Evolutionary conservation across 352 stramenopile genomes (phyloP).

Genomic region (Phytophthora idaei): DNA sequence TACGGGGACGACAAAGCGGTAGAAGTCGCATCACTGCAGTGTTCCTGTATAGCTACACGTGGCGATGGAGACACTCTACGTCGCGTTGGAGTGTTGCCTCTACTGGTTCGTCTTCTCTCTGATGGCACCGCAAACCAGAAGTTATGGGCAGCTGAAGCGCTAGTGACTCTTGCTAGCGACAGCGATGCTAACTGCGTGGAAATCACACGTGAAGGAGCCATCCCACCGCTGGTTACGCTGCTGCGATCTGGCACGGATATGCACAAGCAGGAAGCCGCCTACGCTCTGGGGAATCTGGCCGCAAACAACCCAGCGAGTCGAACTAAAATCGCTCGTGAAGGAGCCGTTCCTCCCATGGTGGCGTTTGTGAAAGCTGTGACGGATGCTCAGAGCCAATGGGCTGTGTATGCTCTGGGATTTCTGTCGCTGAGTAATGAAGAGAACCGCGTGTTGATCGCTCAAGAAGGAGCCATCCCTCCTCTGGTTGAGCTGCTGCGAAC

Average conservation of each 20-base stretch:
- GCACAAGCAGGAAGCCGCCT: slow-evolving; percentile 29
- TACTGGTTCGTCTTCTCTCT: slow-evolving; percentile 6
- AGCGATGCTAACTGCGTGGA: slow-evolving; percentile 20
- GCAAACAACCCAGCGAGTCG: slow-evolving; percentile 12
- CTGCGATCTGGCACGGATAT: slow-evolving; percentile 27
- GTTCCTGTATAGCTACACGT: slow-evolving; percentile 15
- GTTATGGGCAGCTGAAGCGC: slow-evolving; percentile 13
- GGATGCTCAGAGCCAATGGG: slow-evolving; percentile 33
- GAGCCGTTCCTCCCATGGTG: slow-evolving; percentile 29
- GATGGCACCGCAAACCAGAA: slow-evolving; percentile 23
- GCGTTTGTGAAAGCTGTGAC: slow-evolving; percentile 24
- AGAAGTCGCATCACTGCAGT: slow-evolving; percentile 10
- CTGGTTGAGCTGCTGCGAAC: slow-evolving; percentile 14
- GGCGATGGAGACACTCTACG: slow-evolving; percentile 13
- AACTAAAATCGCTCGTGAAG: slow-evolving; percentile 20
- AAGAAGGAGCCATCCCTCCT: slow-evolving; percentile 21
- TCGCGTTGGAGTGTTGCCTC: slow-evolving; percentile 10
- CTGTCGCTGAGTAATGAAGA: slow-evolving; percentile 25
- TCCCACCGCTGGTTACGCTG: slow-evolving; percentile 20
- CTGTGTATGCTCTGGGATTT: slow-evolving; percentile 19
- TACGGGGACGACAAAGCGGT: slow-evolving; percentile 6
- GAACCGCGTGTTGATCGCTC: slow-evolving; percentile 23
- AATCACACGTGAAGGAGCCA: slow-evolving; percentile 20
- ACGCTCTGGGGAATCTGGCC: slow-evolving; percentile 28
- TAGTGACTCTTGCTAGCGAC: slow-evolving; percentile 23